phyloP scores from a whole-genome alignment of 495 filamentous ascomycete species.

The Hypoxylon intermedium region DNA sequence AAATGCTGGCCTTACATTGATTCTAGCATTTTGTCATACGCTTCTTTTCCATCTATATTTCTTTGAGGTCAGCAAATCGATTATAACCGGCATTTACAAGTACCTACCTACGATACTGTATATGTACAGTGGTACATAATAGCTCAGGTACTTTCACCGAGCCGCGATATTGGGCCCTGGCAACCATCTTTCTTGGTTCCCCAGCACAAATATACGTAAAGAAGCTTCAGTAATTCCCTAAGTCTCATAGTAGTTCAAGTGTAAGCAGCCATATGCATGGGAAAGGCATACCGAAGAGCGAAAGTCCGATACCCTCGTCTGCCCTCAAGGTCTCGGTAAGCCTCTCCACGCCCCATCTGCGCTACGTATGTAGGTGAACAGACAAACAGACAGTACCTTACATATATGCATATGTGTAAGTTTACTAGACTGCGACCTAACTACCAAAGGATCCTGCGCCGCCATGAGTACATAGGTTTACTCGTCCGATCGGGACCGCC shows the following conservation, averaged over 20 bases:
- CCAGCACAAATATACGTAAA: too few species aligned
- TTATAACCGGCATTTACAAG: neutral
- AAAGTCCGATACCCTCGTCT: neutral
- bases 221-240: too few species aligned
- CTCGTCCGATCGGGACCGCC: slow-evolving; percentile 1
- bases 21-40: slow-evolving; percentile 2
- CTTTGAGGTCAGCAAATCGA: too few species aligned
- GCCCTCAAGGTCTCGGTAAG: neutral
- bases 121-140: slow-evolving; percentile 2
- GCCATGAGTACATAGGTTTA: slow-evolving; percentile 1
- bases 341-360: slow-evolving; percentile 4
- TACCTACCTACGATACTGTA: slow-evolving; percentile 10
- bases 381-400: too few species aligned
- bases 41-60: neutral
- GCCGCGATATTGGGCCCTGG: neutral
- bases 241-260: too few species aligned
- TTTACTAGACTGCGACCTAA: slow-evolving; percentile 10
- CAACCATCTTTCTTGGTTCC: too few species aligned
- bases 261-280: too few species aligned
- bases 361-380: slow-evolving; percentile 1
- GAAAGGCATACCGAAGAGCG: too few species aligned
- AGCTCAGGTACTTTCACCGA: slow-evolving; percentile 4
- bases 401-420: slow-evolving; percentile 13
- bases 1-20: slow-evolving; percentile 4
- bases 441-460: slow-evolving; percentile 1